These are phyloP conservation scores for Infundibulicybe gibba DNA, from an alignment of 768 basidiomycete species.

Conservation along the genomic window DNA sequence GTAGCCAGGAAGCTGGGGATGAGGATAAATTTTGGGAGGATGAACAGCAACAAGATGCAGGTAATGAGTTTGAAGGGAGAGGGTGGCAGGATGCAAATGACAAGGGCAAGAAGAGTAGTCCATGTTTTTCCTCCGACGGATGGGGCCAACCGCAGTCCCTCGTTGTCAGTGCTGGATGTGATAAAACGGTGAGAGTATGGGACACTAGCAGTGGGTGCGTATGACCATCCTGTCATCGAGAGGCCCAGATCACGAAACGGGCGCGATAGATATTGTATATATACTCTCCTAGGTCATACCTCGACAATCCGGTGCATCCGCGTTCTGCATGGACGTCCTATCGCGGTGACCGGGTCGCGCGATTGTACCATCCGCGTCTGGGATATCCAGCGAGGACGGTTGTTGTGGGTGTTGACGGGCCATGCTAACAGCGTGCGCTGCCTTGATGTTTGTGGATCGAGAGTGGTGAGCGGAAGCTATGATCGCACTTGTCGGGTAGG, in stretches of 20 bases:
- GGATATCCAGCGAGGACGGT: slow-evolving; percentile 82
- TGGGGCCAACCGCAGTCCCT: slow-evolving; percentile 87
- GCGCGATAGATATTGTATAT: slow-evolving; percentile 55
- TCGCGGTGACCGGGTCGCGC: slow-evolving; percentile 88
- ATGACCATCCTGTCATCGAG: not conserved
- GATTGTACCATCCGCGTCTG: slow-evolving; percentile 87
- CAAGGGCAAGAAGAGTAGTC: slow-evolving; percentile 39
- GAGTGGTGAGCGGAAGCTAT: slow-evolving; percentile 90
- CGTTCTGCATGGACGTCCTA: slow-evolving; percentile 80
- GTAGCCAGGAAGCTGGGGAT: not conserved
- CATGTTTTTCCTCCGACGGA: slow-evolving; percentile 70
- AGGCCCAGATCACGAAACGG: slow-evolving; percentile 1
- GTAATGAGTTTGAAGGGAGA: no score
- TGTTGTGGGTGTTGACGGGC: slow-evolving; percentile 64
- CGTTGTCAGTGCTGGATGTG: slow-evolving; percentile 91
- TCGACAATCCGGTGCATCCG: slow-evolving; percentile 92
- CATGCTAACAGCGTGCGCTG: slow-evolving; percentile 84
- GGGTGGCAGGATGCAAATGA: not conserved
- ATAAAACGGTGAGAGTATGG: slow-evolving; percentile 91
- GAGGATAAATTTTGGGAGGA: not conserved
- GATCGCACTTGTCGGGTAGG: slow-evolving; percentile 81
- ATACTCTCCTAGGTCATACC: slow-evolving; percentile 78
- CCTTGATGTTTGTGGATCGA: slow-evolving; percentile 81
- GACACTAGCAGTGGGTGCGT: slow-evolving; percentile 80
- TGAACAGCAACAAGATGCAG: no score